Evolutionary conservation across 2,329 filamentous ascomycete genomes (phyloP).

Genomic region (Diaporthe citri): DNA sequence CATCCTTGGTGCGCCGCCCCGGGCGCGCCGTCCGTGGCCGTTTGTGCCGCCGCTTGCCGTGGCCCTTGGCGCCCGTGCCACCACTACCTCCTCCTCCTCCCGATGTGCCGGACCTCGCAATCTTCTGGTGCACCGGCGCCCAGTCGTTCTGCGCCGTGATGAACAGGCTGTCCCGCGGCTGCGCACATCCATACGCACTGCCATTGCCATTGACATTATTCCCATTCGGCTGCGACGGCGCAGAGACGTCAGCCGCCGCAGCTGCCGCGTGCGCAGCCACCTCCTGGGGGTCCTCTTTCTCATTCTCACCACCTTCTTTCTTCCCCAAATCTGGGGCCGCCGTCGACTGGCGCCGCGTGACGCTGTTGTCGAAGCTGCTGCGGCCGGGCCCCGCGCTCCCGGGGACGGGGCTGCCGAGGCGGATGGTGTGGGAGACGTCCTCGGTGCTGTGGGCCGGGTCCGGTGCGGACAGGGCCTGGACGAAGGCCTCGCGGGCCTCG

Average conservation of each 20-base stretch:
- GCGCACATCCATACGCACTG: constrained; percentile 32
- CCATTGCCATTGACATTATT: constrained; percentile 30
- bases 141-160: constrained; percentile 96
- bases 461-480: constrained; percentile 83
- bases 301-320: constrained; percentile 40
- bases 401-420: constrained; percentile 54
- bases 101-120: constrained; percentile 50
- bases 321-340: constrained; percentile 47
- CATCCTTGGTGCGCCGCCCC: constrained; percentile 79
- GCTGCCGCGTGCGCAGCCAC: constrained; percentile 55
- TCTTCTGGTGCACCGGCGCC: constrained; percentile 85
- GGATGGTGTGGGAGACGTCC: constrained; percentile 59
- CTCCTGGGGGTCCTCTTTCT: constrained; percentile 47
- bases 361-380: constrained; percentile 51
- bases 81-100: constrained; percentile 45
- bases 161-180: constrained; percentile 60
- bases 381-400: constrained; percentile 49
- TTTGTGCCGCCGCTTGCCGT: constrained; percentile 54
- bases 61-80: constrained; percentile 53
- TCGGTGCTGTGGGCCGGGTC: constrained; percentile 76
- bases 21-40: constrained; percentile 48
- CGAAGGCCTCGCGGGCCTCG: constrained; percentile 82
- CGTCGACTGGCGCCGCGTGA: constrained; percentile 57
- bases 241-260: constrained; percentile 52
- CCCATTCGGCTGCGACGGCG: constrained; percentile 34